Percentiles rank a stretch among this genome's conserved stretches.
Conservation (phyloP, 2,329 filamentous ascomycete species). For the Tricladium varicosporioides region DNA sequence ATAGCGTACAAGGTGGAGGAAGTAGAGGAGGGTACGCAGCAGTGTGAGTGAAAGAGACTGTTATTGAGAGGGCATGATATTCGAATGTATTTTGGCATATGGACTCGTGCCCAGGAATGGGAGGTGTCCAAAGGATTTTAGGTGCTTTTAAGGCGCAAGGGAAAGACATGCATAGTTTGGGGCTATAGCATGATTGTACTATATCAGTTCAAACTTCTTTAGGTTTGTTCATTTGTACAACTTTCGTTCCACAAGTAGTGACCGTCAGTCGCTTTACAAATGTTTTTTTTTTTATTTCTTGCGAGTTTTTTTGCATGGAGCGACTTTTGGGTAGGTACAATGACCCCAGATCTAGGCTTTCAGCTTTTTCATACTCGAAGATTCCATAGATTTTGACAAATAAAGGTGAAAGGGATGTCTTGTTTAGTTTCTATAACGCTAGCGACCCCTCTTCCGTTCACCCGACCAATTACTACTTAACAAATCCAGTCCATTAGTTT, state of each 20-base stretch:
- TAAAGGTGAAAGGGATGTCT: background rate
- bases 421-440: background rate
- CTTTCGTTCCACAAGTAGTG: background rate
- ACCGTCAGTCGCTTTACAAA: background rate
- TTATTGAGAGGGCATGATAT: background rate
- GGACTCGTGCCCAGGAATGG: background rate
- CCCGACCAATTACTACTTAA: background rate
- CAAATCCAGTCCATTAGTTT: background rate
- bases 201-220: background rate
- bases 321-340: no score
- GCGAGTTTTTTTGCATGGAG: no score
- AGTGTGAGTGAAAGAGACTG: conserved; percentile 44
- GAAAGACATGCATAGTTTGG: background rate
- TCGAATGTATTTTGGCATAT: background rate
- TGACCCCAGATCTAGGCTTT: no score
- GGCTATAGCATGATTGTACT: background rate
- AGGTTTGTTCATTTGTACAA: background rate
- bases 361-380: no score
- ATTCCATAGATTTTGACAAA: no score
- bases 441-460: background rate
- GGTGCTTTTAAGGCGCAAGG: background rate
- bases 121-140: background rate
- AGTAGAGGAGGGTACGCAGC: conserved; percentile 92
- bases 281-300: no score
- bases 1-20: conserved; percentile 79